Percentiles rank a stretch among this genome's conserved stretches.
These are phyloP conservation scores for Suillus hirtellus DNA, from an alignment of 768 basidiomycete species.

Conservation along the genomic window DNA sequence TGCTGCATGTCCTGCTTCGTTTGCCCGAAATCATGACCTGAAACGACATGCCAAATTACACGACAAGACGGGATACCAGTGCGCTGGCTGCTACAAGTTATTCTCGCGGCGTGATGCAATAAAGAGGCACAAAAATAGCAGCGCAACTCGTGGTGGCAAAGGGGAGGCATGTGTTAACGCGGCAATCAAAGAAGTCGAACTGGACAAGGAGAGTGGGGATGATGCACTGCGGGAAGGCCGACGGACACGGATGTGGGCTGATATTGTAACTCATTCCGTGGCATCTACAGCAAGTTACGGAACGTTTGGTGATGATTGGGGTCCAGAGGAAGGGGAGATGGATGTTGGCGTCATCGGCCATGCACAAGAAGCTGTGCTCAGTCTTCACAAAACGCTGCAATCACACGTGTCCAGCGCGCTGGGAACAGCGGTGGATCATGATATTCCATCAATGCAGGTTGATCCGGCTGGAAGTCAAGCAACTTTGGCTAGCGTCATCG, in stretches of 20 bases:
- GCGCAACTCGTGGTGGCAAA: conserved; percentile 49
- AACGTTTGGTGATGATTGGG: conserved; percentile 24
- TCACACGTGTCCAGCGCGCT: conserved; percentile 57
- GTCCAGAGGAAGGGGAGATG: conserved; percentile 64
- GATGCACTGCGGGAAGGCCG: conserved; percentile 53
- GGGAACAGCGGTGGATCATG: conserved; percentile 36
- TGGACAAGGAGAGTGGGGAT: conserved; percentile 39
- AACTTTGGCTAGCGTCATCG: conserved; percentile 71
- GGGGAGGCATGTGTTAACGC: conserved; percentile 55
- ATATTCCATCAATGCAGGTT: conserved; percentile 30
- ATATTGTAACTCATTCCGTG: conserved; percentile 45
- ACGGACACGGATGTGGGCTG: conserved; percentile 64
- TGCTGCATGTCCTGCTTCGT: conserved; percentile 66
- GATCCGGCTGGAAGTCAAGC: conserved; percentile 61
- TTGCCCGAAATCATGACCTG: conserved; percentile 77
- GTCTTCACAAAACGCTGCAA: conserved; percentile 57
- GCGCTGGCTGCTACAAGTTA: conserved; percentile 69
- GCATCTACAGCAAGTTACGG: conserved; percentile 12
- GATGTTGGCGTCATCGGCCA: conserved; percentile 46
- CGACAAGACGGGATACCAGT: conserved; percentile 72
- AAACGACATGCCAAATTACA: conserved; percentile 77
- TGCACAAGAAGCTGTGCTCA: conserved; percentile 53
- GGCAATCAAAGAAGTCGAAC: conserved; percentile 62
- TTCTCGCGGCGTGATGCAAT: conserved; percentile 81
- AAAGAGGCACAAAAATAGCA: conserved; percentile 71